These are phyloP conservation scores for Cercospora berteroae DNA, from an alignment of 2,329 filamentous ascomycete genomes.

Conservation along the genomic window DNA sequence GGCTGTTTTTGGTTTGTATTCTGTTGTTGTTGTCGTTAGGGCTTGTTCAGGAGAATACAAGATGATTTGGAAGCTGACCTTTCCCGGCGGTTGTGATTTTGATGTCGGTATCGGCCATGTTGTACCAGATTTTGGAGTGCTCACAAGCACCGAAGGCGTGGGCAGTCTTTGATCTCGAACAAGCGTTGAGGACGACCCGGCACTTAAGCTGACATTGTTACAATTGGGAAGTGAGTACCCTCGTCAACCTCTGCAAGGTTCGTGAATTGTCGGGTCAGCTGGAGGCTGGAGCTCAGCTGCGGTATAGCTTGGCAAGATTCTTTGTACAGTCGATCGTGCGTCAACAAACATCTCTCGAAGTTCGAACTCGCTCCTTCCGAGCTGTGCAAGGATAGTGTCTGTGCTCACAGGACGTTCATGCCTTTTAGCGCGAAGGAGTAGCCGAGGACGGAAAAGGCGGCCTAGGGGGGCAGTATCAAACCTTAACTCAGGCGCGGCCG, in stretches of 20 bases:
- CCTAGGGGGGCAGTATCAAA: neutral
- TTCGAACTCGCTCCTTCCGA: too few species aligned
- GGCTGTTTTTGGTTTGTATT: slow-evolving; percentile 2
- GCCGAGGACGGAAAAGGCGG: neutral
- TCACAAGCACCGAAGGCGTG: neutral
- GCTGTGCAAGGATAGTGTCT: neutral
- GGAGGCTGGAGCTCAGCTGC: neutral
- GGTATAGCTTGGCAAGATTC: neutral
- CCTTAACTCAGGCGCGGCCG: neutral
- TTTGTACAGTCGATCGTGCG: too few species aligned
- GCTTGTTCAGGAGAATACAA: neutral
- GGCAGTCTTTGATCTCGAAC: neutral
- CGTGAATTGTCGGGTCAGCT: neutral
- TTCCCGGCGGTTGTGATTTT: neutral
- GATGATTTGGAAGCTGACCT: neutral
- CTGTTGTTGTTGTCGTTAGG: neutral
- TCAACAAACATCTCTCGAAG: too few species aligned
- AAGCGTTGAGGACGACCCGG: neutral
- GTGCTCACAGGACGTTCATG: neutral
- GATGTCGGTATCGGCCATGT: neutral
- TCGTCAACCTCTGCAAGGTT: neutral
- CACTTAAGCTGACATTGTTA: neutral
- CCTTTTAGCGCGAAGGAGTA: neutral
- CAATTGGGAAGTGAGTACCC: neutral
- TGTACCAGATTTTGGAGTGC: neutral